phyloP scores from a whole-genome alignment of 257 asterid genomes.

The Nyctanthes arbortristis region DNA sequence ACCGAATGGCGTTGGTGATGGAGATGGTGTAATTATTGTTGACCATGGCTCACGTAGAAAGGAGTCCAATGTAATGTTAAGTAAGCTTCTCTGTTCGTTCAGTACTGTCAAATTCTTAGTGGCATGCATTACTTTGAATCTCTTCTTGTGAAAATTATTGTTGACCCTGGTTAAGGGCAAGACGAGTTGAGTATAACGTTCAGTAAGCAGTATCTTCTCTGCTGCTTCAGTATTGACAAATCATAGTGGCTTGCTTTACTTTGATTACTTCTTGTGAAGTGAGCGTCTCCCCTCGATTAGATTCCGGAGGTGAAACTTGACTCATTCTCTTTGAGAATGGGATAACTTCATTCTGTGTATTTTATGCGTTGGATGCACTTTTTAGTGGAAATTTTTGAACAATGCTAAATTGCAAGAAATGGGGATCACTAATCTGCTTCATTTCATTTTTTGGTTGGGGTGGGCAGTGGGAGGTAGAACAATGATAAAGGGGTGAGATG shows the following conservation, averaged over 20 bases:
- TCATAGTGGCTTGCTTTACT: no score
- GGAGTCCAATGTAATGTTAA: slow-evolving; percentile 88
- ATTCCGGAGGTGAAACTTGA: no score
- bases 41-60: slow-evolving; percentile 96
- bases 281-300: no score
- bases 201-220: no score
- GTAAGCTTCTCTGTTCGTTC: slow-evolving; percentile 43
- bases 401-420: neutral
- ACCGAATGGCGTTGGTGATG: slow-evolving; percentile 45
- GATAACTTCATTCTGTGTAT: neutral
- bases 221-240: no score
- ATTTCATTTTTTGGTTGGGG: neutral
- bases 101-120: neutral
- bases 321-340: neutral
- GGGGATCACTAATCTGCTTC: neutral
- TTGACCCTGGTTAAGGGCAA: no score
- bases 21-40: slow-evolving; percentile 83
- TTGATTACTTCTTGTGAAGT: no score
- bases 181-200: no score
- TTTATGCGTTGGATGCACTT: no score
- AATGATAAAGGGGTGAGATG: slow-evolving; percentile 1
- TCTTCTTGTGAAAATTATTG: neutral
- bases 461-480: neutral
- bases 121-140: no score
- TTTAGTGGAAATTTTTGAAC: no score